Evolutionary conservation across 345 rosid genomes (phyloP), one percentile per base, ranked within the genome.

Genomic region (Heritiera littoralis): DNA sequence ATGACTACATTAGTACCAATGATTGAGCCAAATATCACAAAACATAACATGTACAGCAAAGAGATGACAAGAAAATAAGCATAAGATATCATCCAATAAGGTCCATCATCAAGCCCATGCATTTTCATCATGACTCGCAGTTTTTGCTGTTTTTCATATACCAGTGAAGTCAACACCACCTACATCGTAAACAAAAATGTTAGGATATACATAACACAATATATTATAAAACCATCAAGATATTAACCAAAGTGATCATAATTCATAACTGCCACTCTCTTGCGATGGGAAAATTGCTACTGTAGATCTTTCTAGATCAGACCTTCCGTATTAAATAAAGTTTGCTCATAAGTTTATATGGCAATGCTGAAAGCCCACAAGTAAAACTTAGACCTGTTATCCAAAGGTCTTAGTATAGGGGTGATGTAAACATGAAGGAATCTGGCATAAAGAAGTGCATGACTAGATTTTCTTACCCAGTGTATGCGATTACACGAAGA

Each of bases 21-120:
- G 69, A 69, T 78, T 73, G 98, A 92, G 40, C 98, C 97, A 77
- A 95, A 93, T 63, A 85, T 43, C 84, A 95, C 92, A 70, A 93
- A 89, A 78, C 92, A 85, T 61, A 92, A 65, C 80, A 92, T 82
- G 84, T 92, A 93, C 60, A 90, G 35, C 52, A 80, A 78, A 18
- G 96, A 95, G 79, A 93, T 83, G 84, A 75, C 58, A 35, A 95
- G 88, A 85, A 92, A 92, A 87, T 93, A 95, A n/a, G 86, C 88
- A 52, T 95, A 95, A 28, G 98, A 81, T 65, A 95, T 92, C 83
- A 92, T 72, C 96, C 97, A 93, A 79, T 93, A 95, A 48, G 99
- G 97, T 65, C 92, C 98, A 78, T 95, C 98, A 55, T 97, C 93
- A 75, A 95, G 96, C 54, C 98, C 97, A 2, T 95, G 99, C 99